Evolutionary conservation across 495 filamentous ascomycete species (phyloP), one percentile per base, ranked within the genome.

Genomic region (Thermothielavioides terrestris): DNA sequence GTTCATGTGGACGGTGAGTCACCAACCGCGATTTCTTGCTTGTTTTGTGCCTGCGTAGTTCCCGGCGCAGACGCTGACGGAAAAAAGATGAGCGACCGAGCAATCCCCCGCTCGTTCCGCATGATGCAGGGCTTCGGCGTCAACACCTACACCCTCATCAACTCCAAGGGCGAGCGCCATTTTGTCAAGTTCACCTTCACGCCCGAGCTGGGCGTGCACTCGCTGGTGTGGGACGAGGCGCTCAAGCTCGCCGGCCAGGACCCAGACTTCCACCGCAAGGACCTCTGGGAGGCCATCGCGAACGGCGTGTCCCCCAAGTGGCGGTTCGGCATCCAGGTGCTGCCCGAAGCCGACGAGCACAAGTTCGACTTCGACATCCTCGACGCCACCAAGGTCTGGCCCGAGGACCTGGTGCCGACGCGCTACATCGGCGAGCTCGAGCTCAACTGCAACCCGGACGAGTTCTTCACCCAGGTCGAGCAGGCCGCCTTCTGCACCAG

Each of bases 61-160:
- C n/a, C n/a, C n/a, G n/a, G n/a, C n/a, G n/a, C n/a, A n/a, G n/a
- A 15, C 31, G 4, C 22, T 31, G 6, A 43, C 34, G 7, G 9
- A 12, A 26, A n/a, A 1, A n/a, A 56, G 54, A 84, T 86, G 83
- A 83, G 77, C 35, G 88, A 94, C 60, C 78, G 86, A 11, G 79
- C 73, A 26, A 91, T 91, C 46, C 89, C 89, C 17, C 78, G 87
- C 4, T 89, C 84, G 2, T 88, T 73, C 58, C 82, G 85, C 10
- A 92, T 91, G 86, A 91, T 94, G 85, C 84, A 94, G 60, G 89
- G 89, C 0, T 94, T 92, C 52, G 88, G 89, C 36, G 88, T 94
- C 48, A 89, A 94, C 61, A 92, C 89, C 0, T 94, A 75, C 61
- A 83, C 77, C 2, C 71, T 94, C 2, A 69, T 79, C 44, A 91